Evolutionary conservation across 192 early-diverging fungal genomes (phyloP), one percentile per base, ranked within the genome.

Genomic region (Coemansia sp.): DNA sequence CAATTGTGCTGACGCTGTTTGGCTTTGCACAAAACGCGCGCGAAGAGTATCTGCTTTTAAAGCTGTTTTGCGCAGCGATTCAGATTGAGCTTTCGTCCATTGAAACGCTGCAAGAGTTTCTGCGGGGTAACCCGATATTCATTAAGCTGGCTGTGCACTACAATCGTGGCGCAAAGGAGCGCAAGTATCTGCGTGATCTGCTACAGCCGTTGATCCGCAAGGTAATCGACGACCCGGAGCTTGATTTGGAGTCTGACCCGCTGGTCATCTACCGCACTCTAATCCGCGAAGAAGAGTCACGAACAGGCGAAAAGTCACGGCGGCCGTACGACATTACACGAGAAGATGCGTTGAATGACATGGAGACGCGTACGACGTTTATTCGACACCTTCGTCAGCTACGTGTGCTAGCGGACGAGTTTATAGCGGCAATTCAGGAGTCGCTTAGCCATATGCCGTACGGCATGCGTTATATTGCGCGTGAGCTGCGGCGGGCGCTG

Each of bases 81-180:
- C 85, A 89, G 61, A 86, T 95, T 64, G 96, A 99, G 86, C 87
- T 99, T 55, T 88, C 89, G 22, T 88, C 89, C 29, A 91, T 95
- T 20, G 70, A 87, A 33, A 88, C 88, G 6, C 66, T 95, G 22
- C 92, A 92, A 32, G 98, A 99, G 67, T 96, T 98, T 71, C 82
- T 95, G 86, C 82, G 92, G 11, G 93, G 93, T 23, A 96, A 99
- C 80, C 97, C 95, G 42, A 88, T 95, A 25, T 98, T 98, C 76
- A 93, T 99, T 85, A 95, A 95, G 76, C 87, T 99, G 39, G 93
- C 96, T 0, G 89, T 98, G 29, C 93, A 98, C 63, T 95, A 94
- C 74, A 95, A 92, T 72, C 87, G 95, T 63, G 95, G 96, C 20
- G 94, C 95, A 61, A 95, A 97, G 75, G 96, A 99, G 72, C 88